phyloP scores from a whole-genome alignment of 2,329 filamentous ascomycete species.

The Stachybotrys echinatus region DNA sequence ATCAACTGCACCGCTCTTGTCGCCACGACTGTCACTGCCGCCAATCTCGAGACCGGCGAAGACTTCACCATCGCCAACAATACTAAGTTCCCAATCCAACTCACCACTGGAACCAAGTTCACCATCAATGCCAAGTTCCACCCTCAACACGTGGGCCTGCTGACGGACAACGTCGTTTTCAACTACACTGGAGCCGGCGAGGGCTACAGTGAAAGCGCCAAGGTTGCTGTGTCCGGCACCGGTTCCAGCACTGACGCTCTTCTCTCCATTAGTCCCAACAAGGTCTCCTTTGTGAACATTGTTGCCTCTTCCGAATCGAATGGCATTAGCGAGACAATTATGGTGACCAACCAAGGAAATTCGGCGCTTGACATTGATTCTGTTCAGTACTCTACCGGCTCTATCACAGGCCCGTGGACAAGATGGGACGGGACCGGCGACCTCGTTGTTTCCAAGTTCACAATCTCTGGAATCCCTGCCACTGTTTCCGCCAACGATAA shows the following conservation, averaged over 20 bases:
- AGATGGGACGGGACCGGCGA: conserved; percentile 27
- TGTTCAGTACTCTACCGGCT: conserved; percentile 37
- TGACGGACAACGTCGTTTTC: conserved; percentile 41
- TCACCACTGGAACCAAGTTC: conserved; percentile 36
- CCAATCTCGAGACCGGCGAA: conserved; percentile 25
- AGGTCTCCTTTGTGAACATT: conserved; percentile 43
- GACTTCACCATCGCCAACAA: conserved; percentile 30
- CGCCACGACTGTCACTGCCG: conserved; percentile 31
- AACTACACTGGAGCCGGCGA: conserved; percentile 39
- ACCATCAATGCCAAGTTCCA: conserved; percentile 9
- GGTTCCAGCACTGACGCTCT: conserved; percentile 40
- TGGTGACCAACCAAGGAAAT: conserved; percentile 47
- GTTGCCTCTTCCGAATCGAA: conserved; percentile 35
- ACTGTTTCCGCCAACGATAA: conserved; percentile 33
- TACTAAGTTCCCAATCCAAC: conserved; percentile 21
- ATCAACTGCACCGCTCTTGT: conserved; percentile 45
- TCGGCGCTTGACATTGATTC: conserved; percentile 34
- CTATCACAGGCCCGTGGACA: conserved; percentile 39
- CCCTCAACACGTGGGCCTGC: conserved; percentile 39
- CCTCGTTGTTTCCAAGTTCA: conserved; percentile 41
- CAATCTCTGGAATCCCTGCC: conserved; percentile 38
- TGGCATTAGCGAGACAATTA: conserved; percentile 34
- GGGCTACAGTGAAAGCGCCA: conserved; percentile 41
- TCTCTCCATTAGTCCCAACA: conserved; percentile 40
- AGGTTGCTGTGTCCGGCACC: conserved; percentile 42